Evolutionary conservation across 176 grass and related monocot genomes (phyloP), one percentile per base, ranked within the genome.

Genomic region (Thinopyrum elongatum): DNA sequence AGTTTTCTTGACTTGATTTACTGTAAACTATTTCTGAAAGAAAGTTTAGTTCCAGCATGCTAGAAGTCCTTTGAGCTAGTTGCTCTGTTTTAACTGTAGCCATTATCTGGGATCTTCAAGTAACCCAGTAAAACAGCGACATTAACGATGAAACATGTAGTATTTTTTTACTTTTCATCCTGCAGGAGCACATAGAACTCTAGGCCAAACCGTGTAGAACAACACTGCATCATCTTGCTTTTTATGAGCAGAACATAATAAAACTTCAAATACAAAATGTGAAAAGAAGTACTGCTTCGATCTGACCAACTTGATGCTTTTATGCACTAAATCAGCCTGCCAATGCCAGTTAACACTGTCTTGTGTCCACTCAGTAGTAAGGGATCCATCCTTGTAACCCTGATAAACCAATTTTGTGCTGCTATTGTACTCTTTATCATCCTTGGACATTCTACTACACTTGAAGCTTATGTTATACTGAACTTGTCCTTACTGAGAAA

Each of bases 1-100:
- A 88, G 94, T 83, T 77, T 49, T 51, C 19, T 83, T 42, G 16
- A 70, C 31, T 81, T 71, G 29, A 30, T 87, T 78, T 81, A 67
- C 27, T 57, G 4, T 65, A 70, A 66, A 47, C 65, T 83, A 16
- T 87, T 80, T 53, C 61, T 80, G 80, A 71, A 83, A 84, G 36
- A 11, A 9, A 89, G 22, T 78, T 79, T 10, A 39, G 19, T 64
- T 29, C 35, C 30, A 78, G 27, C 63, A 53, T n/a, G 61, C 28
- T 84, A 77, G 47, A 81, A 28, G 70, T 81, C 38, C 47, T 36
- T 60, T 53, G 58, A 49, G 8, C 23, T 57, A 65, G 22, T 79
- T 80, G 8, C 57, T 89, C 30, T 38, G 3, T 58, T 65, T 65
- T 86, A 83, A 46, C 25, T 17, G 16, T 70, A 81, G 25, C 10